These are phyloP conservation scores for Colletotrichum sp. DNA, from an alignment of 2,329 filamentous ascomycete species.

Conservation along the genomic window DNA sequence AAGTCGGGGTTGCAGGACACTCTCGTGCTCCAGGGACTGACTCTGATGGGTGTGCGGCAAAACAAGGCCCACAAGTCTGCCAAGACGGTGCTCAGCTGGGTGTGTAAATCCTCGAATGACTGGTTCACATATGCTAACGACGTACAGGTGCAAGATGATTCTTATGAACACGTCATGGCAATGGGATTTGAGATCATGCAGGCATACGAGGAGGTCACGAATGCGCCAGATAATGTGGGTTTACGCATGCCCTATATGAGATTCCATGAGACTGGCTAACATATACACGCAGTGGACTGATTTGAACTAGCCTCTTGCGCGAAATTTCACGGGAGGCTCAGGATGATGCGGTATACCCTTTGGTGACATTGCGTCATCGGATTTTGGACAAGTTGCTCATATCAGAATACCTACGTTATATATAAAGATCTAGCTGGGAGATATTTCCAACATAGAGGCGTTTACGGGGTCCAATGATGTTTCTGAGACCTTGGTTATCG, in stretches of 20 bases:
- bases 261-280: not conserved
- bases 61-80: conserved; percentile 79
- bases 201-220: conserved; percentile 81
- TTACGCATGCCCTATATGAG: too few species aligned
- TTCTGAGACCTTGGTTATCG: not conserved
- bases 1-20: conserved; percentile 71
- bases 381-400: not conserved
- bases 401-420: not conserved
- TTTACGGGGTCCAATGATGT: not conserved
- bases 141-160: conserved; percentile 69
- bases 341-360: not conserved
- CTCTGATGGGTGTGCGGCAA: conserved; percentile 81
- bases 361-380: not conserved
- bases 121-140: conserved; percentile 16
- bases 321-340: not conserved
- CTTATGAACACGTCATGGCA: conserved; percentile 73
- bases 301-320: not conserved
- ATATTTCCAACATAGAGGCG: not conserved
- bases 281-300: conserved; percentile 9
- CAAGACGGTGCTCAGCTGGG: conserved; percentile 80
- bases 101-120: conserved; percentile 48
- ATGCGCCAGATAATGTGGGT: conserved; percentile 60
- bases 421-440: not conserved
- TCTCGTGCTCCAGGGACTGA: conserved; percentile 76
- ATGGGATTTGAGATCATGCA: conserved; percentile 85